phyloP scores from a whole-genome alignment of 805 yeast genomes.

The Candida maesae region DNA sequence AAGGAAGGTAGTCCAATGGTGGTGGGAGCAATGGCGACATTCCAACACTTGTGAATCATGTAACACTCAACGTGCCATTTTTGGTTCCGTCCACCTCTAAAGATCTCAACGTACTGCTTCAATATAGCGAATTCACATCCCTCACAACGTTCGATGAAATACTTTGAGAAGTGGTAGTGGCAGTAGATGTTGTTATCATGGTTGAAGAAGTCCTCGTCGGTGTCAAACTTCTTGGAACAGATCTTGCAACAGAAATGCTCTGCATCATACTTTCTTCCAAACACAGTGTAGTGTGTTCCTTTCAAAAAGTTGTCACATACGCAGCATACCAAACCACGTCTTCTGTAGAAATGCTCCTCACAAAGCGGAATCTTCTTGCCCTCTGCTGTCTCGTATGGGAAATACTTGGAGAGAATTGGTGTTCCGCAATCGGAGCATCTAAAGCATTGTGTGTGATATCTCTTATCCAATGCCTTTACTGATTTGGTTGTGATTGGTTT shows the following conservation, averaged over 20 bases:
- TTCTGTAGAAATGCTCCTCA: slow-evolving; percentile 86
- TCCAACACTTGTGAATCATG: slow-evolving; percentile 97
- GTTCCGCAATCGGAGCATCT: slow-evolving; percentile 79
- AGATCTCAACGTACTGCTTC: slow-evolving; percentile 90
- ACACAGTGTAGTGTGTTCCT: slow-evolving; percentile 91
- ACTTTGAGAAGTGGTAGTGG: slow-evolving; percentile 85
- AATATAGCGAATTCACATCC: slow-evolving; percentile 91
- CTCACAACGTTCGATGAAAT: slow-evolving; percentile 84
- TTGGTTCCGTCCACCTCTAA: slow-evolving; percentile 84
- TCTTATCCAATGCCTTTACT: slow-evolving; percentile 75
- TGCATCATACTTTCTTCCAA: slow-evolving; percentile 87
- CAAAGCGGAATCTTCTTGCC: slow-evolving; percentile 63
- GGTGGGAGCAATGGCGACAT: slow-evolving; percentile 67
- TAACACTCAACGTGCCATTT: slow-evolving; percentile 99
- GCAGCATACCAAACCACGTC: slow-evolving; percentile 80
- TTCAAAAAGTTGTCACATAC: slow-evolving; percentile 82
- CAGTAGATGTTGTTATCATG: slow-evolving; percentile 81
- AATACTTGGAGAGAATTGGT: slow-evolving; percentile 81
- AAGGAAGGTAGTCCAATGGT: slow-evolving; percentile 44
- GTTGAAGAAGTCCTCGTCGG: slow-evolving; percentile 89
- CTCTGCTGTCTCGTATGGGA: slow-evolving; percentile 61
- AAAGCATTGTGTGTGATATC: slow-evolving; percentile 87
- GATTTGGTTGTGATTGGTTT: slow-evolving; percentile 64
- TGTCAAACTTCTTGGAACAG: slow-evolving; percentile 82
- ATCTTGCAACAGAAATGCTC: slow-evolving; percentile 93